phyloP scores from a whole-genome alignment of 257 asterid species.

The Paulownia fortunei region DNA sequence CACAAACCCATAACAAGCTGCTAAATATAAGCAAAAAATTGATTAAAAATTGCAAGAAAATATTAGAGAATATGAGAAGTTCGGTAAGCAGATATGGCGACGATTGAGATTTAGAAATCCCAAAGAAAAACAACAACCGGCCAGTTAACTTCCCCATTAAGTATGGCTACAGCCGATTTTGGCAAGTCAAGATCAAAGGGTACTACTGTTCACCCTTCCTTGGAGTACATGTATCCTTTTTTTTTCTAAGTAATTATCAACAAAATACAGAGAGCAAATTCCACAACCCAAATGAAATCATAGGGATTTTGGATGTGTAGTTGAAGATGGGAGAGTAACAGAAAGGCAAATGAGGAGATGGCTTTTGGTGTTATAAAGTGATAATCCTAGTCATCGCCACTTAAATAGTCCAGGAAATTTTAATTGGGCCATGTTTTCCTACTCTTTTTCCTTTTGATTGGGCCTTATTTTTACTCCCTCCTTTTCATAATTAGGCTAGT shows the following conservation, averaged over 20 bases:
- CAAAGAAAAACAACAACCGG: constrained; percentile 57
- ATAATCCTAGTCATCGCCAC: too few relatives aligned
- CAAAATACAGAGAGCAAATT: neutral
- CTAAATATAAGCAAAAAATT: neutral
- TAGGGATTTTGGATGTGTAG: neutral
- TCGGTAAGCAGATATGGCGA: constrained; percentile 68
- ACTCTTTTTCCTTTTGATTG: too few relatives aligned
- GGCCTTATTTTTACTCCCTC: too few relatives aligned
- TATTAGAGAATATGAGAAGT: constrained; percentile 40
- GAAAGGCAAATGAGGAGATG: too few relatives aligned
- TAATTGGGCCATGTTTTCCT: too few relatives aligned
- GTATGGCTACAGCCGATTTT: constrained; percentile 56
- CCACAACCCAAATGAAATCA: neutral
- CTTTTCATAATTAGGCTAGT: too few relatives aligned
- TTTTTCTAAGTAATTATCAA: neutral
- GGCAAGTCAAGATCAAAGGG: constrained; percentile 58
- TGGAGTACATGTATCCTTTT: constrained; percentile 57
- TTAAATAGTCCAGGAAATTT: too few relatives aligned
- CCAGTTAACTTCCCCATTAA: constrained; percentile 53
- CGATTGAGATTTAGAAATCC: neutral
- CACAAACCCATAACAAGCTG: neutral
- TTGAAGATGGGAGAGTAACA: neutral
- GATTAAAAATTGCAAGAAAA: neutral
- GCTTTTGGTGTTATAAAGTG: too few relatives aligned
- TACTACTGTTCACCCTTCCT: constrained; percentile 40